Conservation (phyloP, 169 alveolate genomes). For the Fabrea salina region DNA sequence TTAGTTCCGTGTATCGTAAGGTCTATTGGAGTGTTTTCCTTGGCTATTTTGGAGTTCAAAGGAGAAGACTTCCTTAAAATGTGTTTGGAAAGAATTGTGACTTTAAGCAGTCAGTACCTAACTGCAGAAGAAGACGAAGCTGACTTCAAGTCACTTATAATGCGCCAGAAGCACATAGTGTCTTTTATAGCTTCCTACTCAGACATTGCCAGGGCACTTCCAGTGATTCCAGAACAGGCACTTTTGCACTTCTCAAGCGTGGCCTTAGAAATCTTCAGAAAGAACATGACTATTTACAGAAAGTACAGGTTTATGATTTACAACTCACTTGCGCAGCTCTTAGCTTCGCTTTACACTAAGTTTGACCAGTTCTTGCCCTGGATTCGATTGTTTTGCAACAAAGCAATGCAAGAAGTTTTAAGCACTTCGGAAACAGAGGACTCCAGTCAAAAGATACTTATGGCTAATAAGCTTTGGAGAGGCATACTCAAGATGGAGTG, state of each 20-base stretch:
- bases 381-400: not conserved
- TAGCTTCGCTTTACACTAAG: not conserved
- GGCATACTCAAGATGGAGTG: conserved; percentile 15
- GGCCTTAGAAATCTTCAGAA: conserved; percentile 25
- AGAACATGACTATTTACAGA: not conserved
- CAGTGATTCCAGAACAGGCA: conserved; percentile 35
- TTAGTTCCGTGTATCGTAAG: conserved; percentile 39
- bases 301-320: not conserved
- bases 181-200: conserved; percentile 53
- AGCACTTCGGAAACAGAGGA: not conserved
- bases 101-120: conserved; percentile 33
- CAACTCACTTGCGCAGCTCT: conserved; percentile 10
- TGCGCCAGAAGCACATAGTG: conserved; percentile 44
- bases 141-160: conserved; percentile 47
- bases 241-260: conserved; percentile 49
- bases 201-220: conserved; percentile 29
- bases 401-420: conserved; percentile 10
- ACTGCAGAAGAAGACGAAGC: conserved; percentile 50
- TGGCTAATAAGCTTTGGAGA: conserved; percentile 12
- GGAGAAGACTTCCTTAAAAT: conserved; percentile 39
- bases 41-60: conserved; percentile 35
- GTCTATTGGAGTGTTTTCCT: conserved; percentile 57
- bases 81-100: conserved; percentile 35
- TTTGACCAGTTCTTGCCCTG: not conserved
- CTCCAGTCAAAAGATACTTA: not conserved